Conservation (phyloP, 164 flowering plant genomes). For the Platanus orientalis region DNA sequence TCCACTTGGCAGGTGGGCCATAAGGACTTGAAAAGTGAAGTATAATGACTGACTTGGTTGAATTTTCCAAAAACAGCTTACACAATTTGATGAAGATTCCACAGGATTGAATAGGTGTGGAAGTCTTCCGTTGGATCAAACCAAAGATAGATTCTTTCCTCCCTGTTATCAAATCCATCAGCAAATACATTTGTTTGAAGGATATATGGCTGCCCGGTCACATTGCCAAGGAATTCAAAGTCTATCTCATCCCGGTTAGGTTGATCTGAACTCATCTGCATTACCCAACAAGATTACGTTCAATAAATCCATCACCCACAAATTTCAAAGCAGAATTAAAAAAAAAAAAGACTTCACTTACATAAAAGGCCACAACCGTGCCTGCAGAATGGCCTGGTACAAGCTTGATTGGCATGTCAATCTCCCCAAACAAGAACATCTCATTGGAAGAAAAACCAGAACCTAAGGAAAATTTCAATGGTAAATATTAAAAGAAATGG, state of each 20-base stretch:
- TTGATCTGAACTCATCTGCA: slow-evolving; percentile 74
- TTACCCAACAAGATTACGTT: background rate
- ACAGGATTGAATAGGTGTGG: slow-evolving; percentile 77
- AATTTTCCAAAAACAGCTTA: slow-evolving; percentile 30
- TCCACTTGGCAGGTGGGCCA: too few species aligned
- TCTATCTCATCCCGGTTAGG: slow-evolving; percentile 79
- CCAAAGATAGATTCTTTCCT: slow-evolving; percentile 77
- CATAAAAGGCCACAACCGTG: background rate
- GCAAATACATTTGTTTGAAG: slow-evolving; percentile 80
- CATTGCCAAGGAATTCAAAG: slow-evolving; percentile 88
- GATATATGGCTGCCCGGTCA: slow-evolving; percentile 60
- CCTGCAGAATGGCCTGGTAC: slow-evolving; percentile 3
- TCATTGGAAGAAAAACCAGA: background rate
- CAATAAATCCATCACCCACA: background rate
- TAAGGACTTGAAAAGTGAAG: too few species aligned
- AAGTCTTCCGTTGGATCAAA: slow-evolving; percentile 86
- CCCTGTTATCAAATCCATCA: slow-evolving; percentile 72
- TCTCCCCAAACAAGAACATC: slow-evolving; percentile 2
- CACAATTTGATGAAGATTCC: slow-evolving; percentile 91
- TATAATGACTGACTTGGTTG: background rate
- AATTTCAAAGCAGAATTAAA: background rate
- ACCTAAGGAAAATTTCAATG: background rate
- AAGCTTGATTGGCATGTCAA: slow-evolving; percentile 18
- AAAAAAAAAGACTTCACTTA: background rate
- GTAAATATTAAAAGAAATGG: too few species aligned